Evolutionary conservation across 2,329 filamentous ascomycete species (phyloP).

Genomic region (Talaromyces sp.): DNA sequence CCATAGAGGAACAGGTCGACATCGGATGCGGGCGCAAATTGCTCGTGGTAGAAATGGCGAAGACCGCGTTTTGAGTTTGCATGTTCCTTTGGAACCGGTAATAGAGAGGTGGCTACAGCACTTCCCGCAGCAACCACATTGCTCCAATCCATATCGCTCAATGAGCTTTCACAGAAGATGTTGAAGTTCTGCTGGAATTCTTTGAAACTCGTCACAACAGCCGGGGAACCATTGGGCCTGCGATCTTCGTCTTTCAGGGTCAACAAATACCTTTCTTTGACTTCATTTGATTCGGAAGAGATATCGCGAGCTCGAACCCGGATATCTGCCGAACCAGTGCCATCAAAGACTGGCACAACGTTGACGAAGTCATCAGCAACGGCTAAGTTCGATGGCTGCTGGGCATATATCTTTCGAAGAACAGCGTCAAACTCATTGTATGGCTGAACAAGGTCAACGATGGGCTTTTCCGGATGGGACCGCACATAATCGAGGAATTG

Average conservation of each 20-base stretch:
- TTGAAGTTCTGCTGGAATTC: slow-evolving; percentile 77
- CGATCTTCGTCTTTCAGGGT: slow-evolving; percentile 49
- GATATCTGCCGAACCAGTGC: slow-evolving; percentile 19
- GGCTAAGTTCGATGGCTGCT: slow-evolving; percentile 29
- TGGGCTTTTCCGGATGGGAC: slow-evolving; percentile 20
- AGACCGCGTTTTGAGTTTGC: slow-evolving; percentile 56
- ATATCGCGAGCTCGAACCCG: slow-evolving; percentile 30
- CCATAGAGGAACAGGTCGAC: slow-evolving; percentile 84
- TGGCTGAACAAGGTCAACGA: slow-evolving; percentile 26
- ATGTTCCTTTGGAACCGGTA: slow-evolving; percentile 64
- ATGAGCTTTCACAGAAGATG: slow-evolving; percentile 73
- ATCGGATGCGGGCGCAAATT: slow-evolving; percentile 76
- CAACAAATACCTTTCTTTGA: slow-evolving; percentile 31
- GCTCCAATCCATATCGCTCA: slow-evolving; percentile 73
- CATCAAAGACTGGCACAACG: slow-evolving; percentile 30
- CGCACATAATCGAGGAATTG: slow-evolving; percentile 25
- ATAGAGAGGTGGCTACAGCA: slow-evolving; percentile 71
- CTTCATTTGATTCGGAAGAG: slow-evolving; percentile 22
- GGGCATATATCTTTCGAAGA: slow-evolving; percentile 34
- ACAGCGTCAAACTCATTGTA: slow-evolving; percentile 34
- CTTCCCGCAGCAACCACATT: slow-evolving; percentile 80
- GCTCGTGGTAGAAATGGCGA: slow-evolving; percentile 75
- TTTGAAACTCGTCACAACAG: slow-evolving; percentile 61
- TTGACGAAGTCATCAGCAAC: slow-evolving; percentile 28
- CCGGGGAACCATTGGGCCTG: slow-evolving; percentile 58